Evolutionary conservation across 2,329 filamentous ascomycete species (phyloP).

Genomic region (Pseudonectria buxi): DNA sequence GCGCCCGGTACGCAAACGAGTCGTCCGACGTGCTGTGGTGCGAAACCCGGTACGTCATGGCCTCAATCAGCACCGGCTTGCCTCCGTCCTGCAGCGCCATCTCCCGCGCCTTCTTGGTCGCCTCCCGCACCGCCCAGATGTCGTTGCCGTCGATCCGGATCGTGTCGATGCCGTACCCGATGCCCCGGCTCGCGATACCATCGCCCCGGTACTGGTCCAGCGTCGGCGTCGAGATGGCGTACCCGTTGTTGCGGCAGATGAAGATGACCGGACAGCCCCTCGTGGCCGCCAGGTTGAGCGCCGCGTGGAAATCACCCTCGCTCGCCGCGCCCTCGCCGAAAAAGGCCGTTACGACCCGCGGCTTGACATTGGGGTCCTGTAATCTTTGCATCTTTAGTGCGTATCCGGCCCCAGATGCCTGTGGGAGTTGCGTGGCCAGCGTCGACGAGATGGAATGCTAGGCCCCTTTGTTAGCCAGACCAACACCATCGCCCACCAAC

Average conservation of each 20-base stretch:
- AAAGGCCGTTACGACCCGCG: slow-evolving; percentile 71
- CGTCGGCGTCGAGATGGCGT: slow-evolving; percentile 83
- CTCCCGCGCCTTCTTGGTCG: slow-evolving; percentile 66
- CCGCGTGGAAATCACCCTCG: slow-evolving; percentile 88
- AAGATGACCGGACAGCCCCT: slow-evolving; percentile 82
- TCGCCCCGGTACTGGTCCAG: slow-evolving; percentile 88
- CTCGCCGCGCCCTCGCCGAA: slow-evolving; percentile 88
- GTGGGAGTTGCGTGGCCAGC: slow-evolving; percentile 81
- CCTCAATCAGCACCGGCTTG: slow-evolving; percentile 79
- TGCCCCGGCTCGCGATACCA: slow-evolving; percentile 78
- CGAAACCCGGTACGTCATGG: slow-evolving; percentile 96
- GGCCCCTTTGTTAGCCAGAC: slow-evolving; percentile 3
- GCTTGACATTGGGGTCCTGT: slow-evolving; percentile 60
- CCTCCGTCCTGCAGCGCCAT: slow-evolving; percentile 77
- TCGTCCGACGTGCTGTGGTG: slow-evolving; percentile 97
- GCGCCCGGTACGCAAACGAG: slow-evolving; percentile 89
- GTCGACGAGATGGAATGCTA: slow-evolving; percentile 79
- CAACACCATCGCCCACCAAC: no score
- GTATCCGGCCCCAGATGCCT: slow-evolving; percentile 81
- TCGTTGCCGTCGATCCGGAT: slow-evolving; percentile 93
- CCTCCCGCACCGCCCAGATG: slow-evolving; percentile 80
- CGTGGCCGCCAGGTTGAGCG: slow-evolving; percentile 84
- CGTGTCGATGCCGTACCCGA: slow-evolving; percentile 91
- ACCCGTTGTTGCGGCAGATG: slow-evolving; percentile 89
- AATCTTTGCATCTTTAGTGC: slow-evolving; percentile 75